These are phyloP conservation scores for Exserohilum rostratum DNA, from an alignment of 2,329 filamentous ascomycete species.

Conservation along the genomic window DNA sequence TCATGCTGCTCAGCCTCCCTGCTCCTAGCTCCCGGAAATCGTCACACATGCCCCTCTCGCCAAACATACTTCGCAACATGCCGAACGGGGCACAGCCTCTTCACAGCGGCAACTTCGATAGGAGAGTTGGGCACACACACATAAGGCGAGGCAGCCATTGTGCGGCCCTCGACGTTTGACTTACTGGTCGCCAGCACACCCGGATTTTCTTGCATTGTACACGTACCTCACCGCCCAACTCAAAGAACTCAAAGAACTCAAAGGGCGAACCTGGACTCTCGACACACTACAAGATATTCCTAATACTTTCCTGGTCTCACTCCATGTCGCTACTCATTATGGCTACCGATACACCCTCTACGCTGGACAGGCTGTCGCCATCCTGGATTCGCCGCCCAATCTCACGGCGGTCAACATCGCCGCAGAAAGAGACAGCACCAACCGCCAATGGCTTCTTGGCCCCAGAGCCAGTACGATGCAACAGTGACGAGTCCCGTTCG, in stretches of 20 bases:
- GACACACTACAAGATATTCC: not conserved
- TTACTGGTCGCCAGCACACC: not conserved
- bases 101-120: conserved; percentile 11
- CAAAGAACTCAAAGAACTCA: not conserved
- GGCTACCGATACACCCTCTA: conserved; percentile 27
- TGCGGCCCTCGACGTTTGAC: conserved; percentile 2
- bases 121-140: conserved; percentile 3
- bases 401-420: conserved; percentile 4
- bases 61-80: conserved; percentile 7
- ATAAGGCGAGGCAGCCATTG: conserved; percentile 15
- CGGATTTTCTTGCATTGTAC: conserved; percentile 1
- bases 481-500: conserved; percentile 37
- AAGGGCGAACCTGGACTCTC: not conserved
- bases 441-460: conserved; percentile 22
- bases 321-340: conserved; percentile 38
- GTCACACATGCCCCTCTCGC: conserved; percentile 10
- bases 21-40: conserved; percentile 10
- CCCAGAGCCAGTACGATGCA: conserved; percentile 27
- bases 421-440: conserved; percentile 23
- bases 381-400: conserved; percentile 30
- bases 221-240: conserved; percentile 5
- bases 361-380: conserved; percentile 30
- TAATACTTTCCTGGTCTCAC: not conserved
- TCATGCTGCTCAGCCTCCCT: conserved; percentile 20
- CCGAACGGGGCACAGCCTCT: conserved; percentile 18